These are phyloP conservation scores for Penicillium janthinellum DNA, from an alignment of 2,329 filamentous ascomycete species.

Conservation along the genomic window DNA sequence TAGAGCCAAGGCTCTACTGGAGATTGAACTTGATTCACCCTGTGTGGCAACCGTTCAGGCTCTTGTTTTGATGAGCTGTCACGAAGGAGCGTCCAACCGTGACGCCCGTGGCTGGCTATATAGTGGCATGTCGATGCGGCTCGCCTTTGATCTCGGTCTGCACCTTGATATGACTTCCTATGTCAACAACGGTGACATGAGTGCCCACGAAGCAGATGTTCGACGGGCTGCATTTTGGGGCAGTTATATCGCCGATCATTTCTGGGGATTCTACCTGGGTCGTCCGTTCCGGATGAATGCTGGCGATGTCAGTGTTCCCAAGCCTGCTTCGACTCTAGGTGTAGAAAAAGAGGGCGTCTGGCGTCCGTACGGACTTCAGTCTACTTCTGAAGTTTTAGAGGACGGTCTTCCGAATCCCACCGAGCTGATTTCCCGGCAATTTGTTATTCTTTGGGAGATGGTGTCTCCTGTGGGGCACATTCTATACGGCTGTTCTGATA, in stretches of 20 bases:
- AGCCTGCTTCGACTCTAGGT: conserved; percentile 35
- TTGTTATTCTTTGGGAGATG: conserved; percentile 47
- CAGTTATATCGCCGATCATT: conserved; percentile 46
- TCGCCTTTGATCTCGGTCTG: conserved; percentile 49
- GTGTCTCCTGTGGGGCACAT: conserved; percentile 48
- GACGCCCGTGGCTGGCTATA: conserved; percentile 53
- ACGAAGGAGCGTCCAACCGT: conserved; percentile 48
- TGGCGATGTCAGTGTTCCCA: conserved; percentile 44
- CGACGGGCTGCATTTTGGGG: conserved; percentile 48
- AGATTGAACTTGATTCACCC: conserved; percentile 52
- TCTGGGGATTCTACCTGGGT: conserved; percentile 49
- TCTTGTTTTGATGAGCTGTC: conserved; percentile 48
- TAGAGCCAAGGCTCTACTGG: conserved; percentile 48
- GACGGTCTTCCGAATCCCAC: conserved; percentile 33
- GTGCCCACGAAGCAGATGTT: conserved; percentile 42
- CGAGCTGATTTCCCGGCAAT: conserved; percentile 41
- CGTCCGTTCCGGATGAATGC: conserved; percentile 46
- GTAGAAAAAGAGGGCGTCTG: conserved; percentile 34
- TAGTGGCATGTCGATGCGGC: conserved; percentile 40
- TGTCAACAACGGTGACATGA: conserved; percentile 44
- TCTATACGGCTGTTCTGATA: conserved; percentile 44
- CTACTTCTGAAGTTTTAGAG: conserved; percentile 16
- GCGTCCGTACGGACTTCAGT: conserved; percentile 35
- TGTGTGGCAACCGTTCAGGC: conserved; percentile 53
- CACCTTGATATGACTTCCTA: conserved; percentile 47